Conservation (phyloP, 1,284 basidiomycete species). For the Fomitopsis schrenkii region DNA sequence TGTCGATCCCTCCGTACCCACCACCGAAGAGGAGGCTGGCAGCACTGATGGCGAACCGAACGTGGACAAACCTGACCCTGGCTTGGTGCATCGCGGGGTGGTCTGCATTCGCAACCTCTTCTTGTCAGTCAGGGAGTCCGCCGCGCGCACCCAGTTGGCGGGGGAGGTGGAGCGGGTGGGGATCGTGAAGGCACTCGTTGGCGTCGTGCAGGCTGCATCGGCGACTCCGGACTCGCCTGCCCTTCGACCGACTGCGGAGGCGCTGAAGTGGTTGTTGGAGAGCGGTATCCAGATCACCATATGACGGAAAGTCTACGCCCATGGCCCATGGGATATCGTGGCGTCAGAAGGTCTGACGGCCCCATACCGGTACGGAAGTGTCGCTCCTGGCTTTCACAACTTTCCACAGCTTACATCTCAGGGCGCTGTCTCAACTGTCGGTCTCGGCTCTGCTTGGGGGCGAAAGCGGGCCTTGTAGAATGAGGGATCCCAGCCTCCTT, state of each 20-base stretch:
- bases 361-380: too few relatives aligned
- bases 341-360: too few relatives aligned
- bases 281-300: constrained; percentile 20
- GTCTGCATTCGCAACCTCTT: constrained; percentile 69
- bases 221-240: constrained; percentile 29
- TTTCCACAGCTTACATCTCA: too few relatives aligned
- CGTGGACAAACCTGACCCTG: constrained; percentile 39
- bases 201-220: constrained; percentile 38
- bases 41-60: constrained; percentile 28
- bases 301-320: neutral
- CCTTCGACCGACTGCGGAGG: constrained; percentile 41
- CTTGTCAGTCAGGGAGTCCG: constrained; percentile 36
- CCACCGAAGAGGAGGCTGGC: constrained; percentile 27
- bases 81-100: constrained; percentile 72
- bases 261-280: constrained; percentile 37
- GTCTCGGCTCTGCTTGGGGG: too few relatives aligned
- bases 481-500: too few relatives aligned
- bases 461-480: too few relatives aligned
- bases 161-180: constrained; percentile 47
- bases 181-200: constrained; percentile 45
- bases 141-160: constrained; percentile 36
- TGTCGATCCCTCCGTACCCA: constrained; percentile 47
- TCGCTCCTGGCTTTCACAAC: too few relatives aligned
- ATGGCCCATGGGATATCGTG: too few relatives aligned
- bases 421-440: too few relatives aligned